Evolutionary conservation across 2,329 filamentous ascomycete species (phyloP), one percentile per base, ranked within the genome.

Genomic region (Rhynchosporium secalis): DNA sequence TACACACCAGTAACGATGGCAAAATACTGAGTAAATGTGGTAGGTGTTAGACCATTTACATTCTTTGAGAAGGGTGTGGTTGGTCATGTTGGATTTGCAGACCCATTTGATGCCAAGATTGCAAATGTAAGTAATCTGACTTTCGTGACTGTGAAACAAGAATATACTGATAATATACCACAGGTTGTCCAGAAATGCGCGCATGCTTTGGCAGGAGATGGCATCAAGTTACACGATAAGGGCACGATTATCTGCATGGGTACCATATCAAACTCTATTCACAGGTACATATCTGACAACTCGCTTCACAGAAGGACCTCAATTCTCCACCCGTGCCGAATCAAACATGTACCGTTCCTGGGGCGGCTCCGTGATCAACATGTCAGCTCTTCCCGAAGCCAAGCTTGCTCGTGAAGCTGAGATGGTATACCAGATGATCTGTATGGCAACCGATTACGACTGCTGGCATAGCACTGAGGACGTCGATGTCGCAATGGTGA

Each of bases 381-480:
- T 99, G 95, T 96, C 91, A 49, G 89, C 89, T 13, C 83, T 99
- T 15, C 95, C 95, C 26, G 95, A 99, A 79, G 90, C 94, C 56
- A 99, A 99, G 82, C 87, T 99, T 26, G 95, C 95, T 9, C 88
- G 91, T 59, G 95, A 99, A 80, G 95, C 95, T 29, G 95, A 99
- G 81, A 90, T 99, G 71, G 90, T 89, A 41, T 98, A 98, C 78
- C 92, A 96, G 80, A 96, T 97, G 85, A 96, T 99, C 73, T 96
- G 94, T 82, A 99, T 99, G 95, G 91, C 92, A 40, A 99, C 95
- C 33, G 95, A 99, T 80, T 99, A 99, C 77, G 95, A 99, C 81
- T 98, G 94, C 86, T 99, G 95, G 95, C 90, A 93, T 74, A 86
- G 84, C 26, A 84, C 84, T 55, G 89, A 86, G 62, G 91, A 90